Percentiles rank a stretch among this genome's conserved stretches.
Evolutionary conservation across 768 basidiomycete genomes (phyloP).

Genomic region (Termitomyces sp.): DNA sequence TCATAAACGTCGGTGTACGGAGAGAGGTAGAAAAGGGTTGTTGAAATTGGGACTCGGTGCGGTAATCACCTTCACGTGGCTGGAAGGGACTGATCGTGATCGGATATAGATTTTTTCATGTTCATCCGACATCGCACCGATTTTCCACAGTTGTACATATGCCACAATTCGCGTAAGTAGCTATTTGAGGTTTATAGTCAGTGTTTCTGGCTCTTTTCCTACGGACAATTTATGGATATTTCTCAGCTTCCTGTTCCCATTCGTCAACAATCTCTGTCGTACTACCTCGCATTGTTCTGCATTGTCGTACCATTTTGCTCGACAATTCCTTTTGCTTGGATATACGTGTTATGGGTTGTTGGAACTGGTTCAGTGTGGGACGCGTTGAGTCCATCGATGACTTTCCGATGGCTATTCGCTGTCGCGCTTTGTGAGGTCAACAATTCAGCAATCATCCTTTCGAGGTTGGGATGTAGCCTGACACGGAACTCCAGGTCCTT

Average conservation of each 20-base stretch:
- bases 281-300: constrained; percentile 51
- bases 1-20: constrained; percentile 31
- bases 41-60: constrained; percentile 23
- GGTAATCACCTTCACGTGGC: constrained; percentile 11
- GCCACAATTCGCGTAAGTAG: no score
- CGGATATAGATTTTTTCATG: neutral
- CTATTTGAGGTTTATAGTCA: no score
- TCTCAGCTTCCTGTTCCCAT: constrained; percentile 31
- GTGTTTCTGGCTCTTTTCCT: neutral
- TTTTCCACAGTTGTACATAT: no score
- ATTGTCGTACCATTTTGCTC: constrained; percentile 63
- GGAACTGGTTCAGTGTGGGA: constrained; percentile 34
- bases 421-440: constrained; percentile 57
- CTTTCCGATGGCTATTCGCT: constrained; percentile 33
- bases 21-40: constrained; percentile 14
- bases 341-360: constrained; percentile 48
- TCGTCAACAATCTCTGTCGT: constrained; percentile 40
- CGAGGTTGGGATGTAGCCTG: neutral
- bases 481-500: constrained; percentile 37
- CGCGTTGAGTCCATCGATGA: constrained; percentile 27
- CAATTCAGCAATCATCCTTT: neutral
- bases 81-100: neutral
- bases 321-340: constrained; percentile 59
- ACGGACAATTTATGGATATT: constrained; percentile 20
- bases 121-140: neutral